These are phyloP conservation scores for Fusarium sulawesiense DNA, from an alignment of 2,329 filamentous ascomycete genomes.

Conservation along the genomic window DNA sequence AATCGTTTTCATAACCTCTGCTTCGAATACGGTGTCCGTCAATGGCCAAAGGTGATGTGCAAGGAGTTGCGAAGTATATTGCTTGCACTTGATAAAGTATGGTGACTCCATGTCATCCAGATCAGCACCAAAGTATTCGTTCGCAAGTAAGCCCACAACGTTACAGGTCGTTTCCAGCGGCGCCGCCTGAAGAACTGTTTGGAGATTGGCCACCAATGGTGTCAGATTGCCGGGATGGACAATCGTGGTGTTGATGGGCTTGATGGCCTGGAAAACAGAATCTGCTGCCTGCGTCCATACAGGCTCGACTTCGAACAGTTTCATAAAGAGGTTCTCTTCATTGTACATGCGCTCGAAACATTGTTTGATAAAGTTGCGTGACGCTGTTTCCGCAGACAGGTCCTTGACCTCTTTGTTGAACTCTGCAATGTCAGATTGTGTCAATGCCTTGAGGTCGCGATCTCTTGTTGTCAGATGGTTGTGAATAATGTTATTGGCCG, in stretches of 20 bases:
- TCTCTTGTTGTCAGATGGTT: constrained; percentile 66
- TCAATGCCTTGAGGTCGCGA: constrained; percentile 63
- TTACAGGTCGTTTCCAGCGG: constrained; percentile 65
- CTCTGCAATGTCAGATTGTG: constrained; percentile 65
- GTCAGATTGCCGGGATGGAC: constrained; percentile 66
- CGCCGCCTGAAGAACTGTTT: constrained; percentile 59
- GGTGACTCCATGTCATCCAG: constrained; percentile 68
- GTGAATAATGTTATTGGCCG: constrained; percentile 65
- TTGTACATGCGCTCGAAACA: constrained; percentile 68
- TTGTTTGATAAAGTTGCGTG: constrained; percentile 69
- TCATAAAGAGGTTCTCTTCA: constrained; percentile 64
- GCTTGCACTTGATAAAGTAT: constrained; percentile 65
- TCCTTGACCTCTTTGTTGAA: constrained; percentile 65
- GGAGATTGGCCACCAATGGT: constrained; percentile 63
- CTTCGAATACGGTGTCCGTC: constrained; percentile 65
- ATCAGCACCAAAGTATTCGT: constrained; percentile 67
- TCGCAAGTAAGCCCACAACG: constrained; percentile 67
- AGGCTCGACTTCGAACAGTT: constrained; percentile 67
- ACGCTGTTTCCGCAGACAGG: constrained; percentile 64
- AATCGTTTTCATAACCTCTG: constrained; percentile 66
- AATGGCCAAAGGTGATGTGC: constrained; percentile 69
- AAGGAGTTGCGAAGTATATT: constrained; percentile 66
- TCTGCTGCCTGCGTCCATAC: constrained; percentile 61
- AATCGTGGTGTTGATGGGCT: constrained; percentile 61
- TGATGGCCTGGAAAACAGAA: constrained; percentile 64